Conservation (phyloP, 441 rosid species). For the Populus hybrid region DNA sequence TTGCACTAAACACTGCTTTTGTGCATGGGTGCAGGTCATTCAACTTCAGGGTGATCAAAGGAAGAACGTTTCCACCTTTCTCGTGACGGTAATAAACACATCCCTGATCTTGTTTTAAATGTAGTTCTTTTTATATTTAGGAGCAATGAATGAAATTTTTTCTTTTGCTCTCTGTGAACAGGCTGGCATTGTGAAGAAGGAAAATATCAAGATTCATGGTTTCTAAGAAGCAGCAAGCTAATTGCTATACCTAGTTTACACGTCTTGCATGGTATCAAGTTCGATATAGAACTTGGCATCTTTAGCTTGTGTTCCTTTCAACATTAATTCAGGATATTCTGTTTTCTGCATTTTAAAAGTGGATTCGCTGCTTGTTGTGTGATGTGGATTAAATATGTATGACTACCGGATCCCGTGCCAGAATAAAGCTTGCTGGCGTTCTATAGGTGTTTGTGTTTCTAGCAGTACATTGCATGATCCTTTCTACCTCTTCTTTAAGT, state of each 20-base stretch:
- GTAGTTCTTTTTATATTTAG: background rate
- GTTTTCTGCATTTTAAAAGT: background rate
- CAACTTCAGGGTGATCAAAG: constrained; percentile 89
- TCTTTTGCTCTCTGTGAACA: constrained; percentile 15
- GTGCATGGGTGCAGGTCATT: constrained; percentile 44
- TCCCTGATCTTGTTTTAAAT: background rate
- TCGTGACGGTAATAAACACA: constrained; percentile 32
- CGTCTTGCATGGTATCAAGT: background rate
- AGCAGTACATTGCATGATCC: background rate
- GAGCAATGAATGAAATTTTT: background rate
- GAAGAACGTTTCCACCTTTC: constrained; percentile 63
- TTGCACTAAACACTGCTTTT: background rate
- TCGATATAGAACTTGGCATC: background rate
- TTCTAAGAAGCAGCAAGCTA: constrained; percentile 44
- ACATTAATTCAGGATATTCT: background rate
- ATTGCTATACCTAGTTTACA: background rate
- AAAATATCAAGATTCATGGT: constrained; percentile 93
- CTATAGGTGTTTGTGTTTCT: background rate
- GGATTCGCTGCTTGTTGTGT: background rate
- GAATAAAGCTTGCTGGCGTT: background rate
- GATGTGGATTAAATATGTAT: background rate
- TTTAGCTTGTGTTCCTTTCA: background rate
- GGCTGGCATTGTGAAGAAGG: constrained; percentile 94
- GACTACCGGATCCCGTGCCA: background rate
- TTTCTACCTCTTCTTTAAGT: no score